These are phyloP conservation scores for Persicaria tinctoria DNA, from an alignment of 148 eudicot genomes.

Conservation along the genomic window DNA sequence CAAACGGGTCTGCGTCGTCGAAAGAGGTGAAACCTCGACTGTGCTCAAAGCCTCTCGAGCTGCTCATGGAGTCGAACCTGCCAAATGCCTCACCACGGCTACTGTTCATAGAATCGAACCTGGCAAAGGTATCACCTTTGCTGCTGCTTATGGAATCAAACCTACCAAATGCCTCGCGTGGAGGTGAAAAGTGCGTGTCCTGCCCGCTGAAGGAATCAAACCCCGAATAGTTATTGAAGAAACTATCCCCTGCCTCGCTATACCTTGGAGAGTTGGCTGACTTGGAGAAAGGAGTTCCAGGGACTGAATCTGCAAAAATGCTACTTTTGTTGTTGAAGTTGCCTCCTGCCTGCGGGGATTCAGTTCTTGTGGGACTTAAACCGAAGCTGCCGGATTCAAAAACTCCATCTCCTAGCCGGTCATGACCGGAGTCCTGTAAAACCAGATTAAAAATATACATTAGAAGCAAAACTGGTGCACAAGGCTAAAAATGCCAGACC, in stretches of 20 bases:
- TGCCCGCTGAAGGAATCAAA: conserved; percentile 44
- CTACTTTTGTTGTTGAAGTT: conserved; percentile 42
- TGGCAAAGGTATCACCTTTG: conserved; percentile 25
- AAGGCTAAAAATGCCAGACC: background rate
- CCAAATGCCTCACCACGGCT: conserved; percentile 44
- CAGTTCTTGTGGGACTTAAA: conserved; percentile 47
- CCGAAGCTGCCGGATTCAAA: conserved; percentile 63
- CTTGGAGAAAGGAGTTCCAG: conserved; percentile 67
- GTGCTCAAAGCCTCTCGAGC: conserved; percentile 54
- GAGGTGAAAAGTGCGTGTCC: conserved; percentile 44
- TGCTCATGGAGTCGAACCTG: conserved; percentile 73
- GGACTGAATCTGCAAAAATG: conserved; percentile 77
- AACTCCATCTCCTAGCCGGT: conserved; percentile 48
- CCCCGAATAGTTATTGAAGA: conserved; percentile 60
- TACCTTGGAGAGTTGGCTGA: conserved; percentile 68
- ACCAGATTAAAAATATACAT: background rate
- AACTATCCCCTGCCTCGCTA: conserved; percentile 51
- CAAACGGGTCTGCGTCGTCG: conserved; percentile 85
- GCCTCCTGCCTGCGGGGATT: conserved; percentile 50
- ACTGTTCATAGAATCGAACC: conserved; percentile 50
- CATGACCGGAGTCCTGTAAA: conserved; percentile 54
- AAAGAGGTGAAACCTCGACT: conserved; percentile 66
- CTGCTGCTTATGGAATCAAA: conserved; percentile 78
- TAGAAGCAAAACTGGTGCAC: background rate
- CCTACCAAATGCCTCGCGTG: conserved; percentile 53